A percentile compares a stretch with the other conserved stretches of the same genome.
phyloP scores from a whole-genome alignment of 306 rosid species.

The Ammopiptanthus mongolicus region DNA sequence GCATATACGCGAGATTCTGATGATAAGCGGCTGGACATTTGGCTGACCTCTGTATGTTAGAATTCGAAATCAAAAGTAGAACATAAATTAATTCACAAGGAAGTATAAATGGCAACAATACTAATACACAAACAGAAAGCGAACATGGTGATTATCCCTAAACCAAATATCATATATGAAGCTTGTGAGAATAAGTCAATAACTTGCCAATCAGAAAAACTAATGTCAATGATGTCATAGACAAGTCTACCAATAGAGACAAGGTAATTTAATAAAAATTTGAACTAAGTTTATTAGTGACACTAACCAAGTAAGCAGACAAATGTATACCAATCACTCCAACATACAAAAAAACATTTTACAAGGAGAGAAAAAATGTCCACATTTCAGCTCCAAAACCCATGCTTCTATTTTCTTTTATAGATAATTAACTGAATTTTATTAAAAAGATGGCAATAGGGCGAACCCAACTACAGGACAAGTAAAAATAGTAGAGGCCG shows the following conservation, averaged over 20 bases:
- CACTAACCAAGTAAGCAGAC: constrained; percentile 3
- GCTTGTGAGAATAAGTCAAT: neutral
- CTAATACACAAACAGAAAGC: constrained; percentile 1
- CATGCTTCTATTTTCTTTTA: neutral
- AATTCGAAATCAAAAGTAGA: constrained; percentile 11
- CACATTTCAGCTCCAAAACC: neutral
- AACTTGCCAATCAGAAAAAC: neutral
- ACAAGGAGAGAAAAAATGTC: neutral
- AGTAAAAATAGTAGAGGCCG: neutral
- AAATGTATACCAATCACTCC: neutral
- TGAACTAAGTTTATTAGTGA: neutral
- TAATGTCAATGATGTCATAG: no score
- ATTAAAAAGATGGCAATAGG: neutral
- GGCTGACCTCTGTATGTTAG: constrained; percentile 88
- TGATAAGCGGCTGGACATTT: constrained; percentile 88
- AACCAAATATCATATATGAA: neutral
- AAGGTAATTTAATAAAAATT: neutral
- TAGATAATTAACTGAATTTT: neutral
- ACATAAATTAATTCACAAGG: neutral
- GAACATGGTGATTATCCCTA: neutral
- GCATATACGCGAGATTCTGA: constrained; percentile 95
- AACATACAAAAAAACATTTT: neutral
- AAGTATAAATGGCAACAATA: neutral
- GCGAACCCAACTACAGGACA: constrained; percentile 7
- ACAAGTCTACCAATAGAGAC: no score